Conservation (phyloP, 768 basidiomycete species). For the Leccinellum rugosiceps region DNA sequence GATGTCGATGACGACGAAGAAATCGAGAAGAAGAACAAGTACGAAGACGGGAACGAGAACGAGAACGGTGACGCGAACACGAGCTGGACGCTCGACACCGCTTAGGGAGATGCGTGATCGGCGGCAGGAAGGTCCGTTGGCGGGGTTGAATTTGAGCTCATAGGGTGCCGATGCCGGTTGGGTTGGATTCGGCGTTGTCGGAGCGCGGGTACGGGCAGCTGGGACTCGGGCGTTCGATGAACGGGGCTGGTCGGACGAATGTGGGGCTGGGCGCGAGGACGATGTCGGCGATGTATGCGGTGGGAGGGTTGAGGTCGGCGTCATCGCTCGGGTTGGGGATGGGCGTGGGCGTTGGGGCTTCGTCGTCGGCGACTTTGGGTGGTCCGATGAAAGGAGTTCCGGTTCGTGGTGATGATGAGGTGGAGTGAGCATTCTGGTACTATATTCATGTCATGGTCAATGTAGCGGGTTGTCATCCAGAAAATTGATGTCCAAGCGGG, state of each 20-base stretch:
- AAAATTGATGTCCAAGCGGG: too few relatives aligned
- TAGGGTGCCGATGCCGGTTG: slow-evolving; percentile 57
- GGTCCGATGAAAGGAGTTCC: not conserved
- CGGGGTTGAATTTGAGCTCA: slow-evolving; percentile 45
- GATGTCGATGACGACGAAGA: not conserved
- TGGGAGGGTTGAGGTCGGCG: slow-evolving; percentile 49
- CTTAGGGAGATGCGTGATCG: too few relatives aligned
- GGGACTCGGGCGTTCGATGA: slow-evolving; percentile 14
- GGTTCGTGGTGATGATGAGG: not conserved
- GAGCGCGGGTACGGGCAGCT: slow-evolving; percentile 9
- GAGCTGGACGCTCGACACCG: too few relatives aligned
- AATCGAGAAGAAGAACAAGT: not conserved
- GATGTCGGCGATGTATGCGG: slow-evolving; percentile 60
- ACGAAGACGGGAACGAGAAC: not conserved
- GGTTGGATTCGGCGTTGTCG: not conserved
- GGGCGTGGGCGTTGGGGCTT: slow-evolving; percentile 23
- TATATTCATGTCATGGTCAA: too few relatives aligned
- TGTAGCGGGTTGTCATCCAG: too few relatives aligned
- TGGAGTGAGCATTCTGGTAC: not conserved
- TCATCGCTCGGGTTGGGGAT: slow-evolving; percentile 24
- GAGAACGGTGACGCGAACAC: slow-evolving; percentile 17
- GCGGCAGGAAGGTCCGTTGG: too few relatives aligned
- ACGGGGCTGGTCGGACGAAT: slow-evolving; percentile 5
- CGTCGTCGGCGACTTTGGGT: slow-evolving; percentile 4
- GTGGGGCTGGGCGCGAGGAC: slow-evolving; percentile 36